Base-by-base conservation (phyloP, 129 eudicot genomes). In the Pulicaria dysenterica region DNA sequence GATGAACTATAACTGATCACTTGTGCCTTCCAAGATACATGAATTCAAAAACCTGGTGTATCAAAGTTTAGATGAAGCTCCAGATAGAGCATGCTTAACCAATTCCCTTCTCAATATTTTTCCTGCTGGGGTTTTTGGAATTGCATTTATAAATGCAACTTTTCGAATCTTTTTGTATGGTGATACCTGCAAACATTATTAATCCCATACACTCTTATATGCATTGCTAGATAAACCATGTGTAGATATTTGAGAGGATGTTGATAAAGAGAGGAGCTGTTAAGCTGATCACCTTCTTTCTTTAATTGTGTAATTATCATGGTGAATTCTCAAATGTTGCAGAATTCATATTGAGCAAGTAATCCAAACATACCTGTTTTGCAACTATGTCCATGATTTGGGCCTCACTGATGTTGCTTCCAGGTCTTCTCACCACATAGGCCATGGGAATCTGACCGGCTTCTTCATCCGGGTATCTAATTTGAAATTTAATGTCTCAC, bases 401-500 rank as follows among this genome's bases (percentile, higher is more conserved):
- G 15, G 85, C 74, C 67, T 58, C 89, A 4, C 77, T 80, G 55
- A 94, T 79, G 46, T 53, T 76, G 85, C 95, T 87, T 69, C 88
- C 91, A 51, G 95, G 93, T 80, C 82, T 85, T 81, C 93, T 82
- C 51, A 94, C 98, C 51, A 94, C 72, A 51, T 75, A 90, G 0
- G 95, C 96, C 96, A 94, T 90, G 41, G 98, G 98, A 78, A 94
- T 90, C 81, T 90, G 79, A 62, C 98, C 96, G 15, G 96, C 96
- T 71, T 79, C 95, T 74, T 94, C 96, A 58, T 90, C 89, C 0
- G 96, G 96, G 70, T 82, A 94, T 56, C 98, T 94, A 88, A 76
- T 77, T 65, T 67, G 64, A 46, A 49, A 61, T 10, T 39, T 51
- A 6, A 50, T 55, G 37, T 46, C 66, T 46, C 66, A 37, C 47